Evolutionary conservation across 352 stramenopile species (phyloP), one percentile per base, ranked within the genome.

Genomic region (Phytophthora vignae): DNA sequence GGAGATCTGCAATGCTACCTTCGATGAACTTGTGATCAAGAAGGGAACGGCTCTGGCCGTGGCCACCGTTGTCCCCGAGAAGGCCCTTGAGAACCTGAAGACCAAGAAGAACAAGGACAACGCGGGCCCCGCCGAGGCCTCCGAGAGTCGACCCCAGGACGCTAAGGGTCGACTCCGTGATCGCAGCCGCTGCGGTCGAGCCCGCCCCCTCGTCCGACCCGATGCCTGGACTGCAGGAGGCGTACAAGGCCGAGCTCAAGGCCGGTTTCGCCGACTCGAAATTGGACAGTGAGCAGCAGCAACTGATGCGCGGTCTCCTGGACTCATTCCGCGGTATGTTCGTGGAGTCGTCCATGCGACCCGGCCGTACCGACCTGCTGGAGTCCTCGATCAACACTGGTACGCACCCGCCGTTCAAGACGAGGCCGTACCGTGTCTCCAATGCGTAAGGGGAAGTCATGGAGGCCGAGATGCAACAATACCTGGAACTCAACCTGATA

Each of bases 381-480:
- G 0, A 64, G 3, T 55, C 55, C 4, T 44, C 15, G 0, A 55
- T 64, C 27, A 42, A 64, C 5, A 64, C 57, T 1, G 57, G 42
- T 3, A 17, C 11, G 4, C 8, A 50, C 2, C 9, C 58, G 8
- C 58, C 46, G 2, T 50, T 65, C 19, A 56, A 64, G 15, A 29
- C 49, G 9, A 10, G 2, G 0, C 58, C 44, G 17, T 64, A 58
- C n/a, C 59, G 31, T 2, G 59, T 66, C 2, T 58, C 59, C 0
- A 57, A 66, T 2, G 59, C 46, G 1, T 48, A 66, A 21, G 31
- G 46, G 0, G 59, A 66, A 6, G 31, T 53, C 2, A 58, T 66
- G 59, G 59, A 66, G 2, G 21, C 48, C 0, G 60, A 71, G 9
- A 67, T 67, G 0, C 38, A 66, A 4, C 64, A 62, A 36, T 71